These are phyloP conservation scores for Eucalyptus rudis DNA, from an alignment of 345 rosid genomes.

Conservation along the genomic window DNA sequence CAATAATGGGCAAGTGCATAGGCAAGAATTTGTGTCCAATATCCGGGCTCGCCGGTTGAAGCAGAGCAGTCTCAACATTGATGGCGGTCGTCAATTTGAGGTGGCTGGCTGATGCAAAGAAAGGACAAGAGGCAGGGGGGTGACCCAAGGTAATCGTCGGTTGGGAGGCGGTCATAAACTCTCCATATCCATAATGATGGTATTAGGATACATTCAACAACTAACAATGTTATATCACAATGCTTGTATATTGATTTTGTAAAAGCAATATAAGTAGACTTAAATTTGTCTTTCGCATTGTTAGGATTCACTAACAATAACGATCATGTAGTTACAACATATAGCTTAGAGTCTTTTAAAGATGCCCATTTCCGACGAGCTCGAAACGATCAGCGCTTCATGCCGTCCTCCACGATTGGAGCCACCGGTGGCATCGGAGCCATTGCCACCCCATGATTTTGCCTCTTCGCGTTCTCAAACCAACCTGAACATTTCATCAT, in stretches of 20 bases:
- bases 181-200: background rate
- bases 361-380: rapidly evolving
- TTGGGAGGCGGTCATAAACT: background rate
- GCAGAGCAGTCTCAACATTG: background rate
- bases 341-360: background rate
- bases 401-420: background rate
- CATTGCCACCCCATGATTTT: constrained; percentile 6
- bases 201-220: background rate
- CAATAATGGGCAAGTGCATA: background rate
- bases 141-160: background rate
- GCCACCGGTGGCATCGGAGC: background rate
- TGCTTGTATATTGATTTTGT: background rate
- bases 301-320: background rate
- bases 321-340: background rate
- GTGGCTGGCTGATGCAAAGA: background rate
- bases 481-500: constrained; percentile 8
- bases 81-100: background rate
- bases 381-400: background rate
- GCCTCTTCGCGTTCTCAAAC: constrained; percentile 15
- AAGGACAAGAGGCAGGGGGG: background rate
- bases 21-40: background rate
- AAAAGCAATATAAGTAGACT: background rate
- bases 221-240: background rate
- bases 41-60: background rate
- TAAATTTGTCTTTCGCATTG: background rate